Evolutionary conservation across 208 protist species (phyloP).

Genomic region (Leishmania major): DNA sequence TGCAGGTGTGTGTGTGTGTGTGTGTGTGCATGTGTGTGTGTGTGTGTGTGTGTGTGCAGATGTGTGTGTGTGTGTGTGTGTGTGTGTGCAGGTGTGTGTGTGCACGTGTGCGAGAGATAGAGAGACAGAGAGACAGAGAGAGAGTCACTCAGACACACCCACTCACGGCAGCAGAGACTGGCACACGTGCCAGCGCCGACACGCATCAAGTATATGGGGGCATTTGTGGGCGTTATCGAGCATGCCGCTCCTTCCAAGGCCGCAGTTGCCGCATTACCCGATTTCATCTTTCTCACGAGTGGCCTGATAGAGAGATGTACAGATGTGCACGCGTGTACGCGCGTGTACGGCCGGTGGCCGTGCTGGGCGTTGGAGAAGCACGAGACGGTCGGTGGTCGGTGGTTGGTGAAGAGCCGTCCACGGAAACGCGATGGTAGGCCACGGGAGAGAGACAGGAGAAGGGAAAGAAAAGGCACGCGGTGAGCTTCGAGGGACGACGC

Average conservation of each 20-base stretch:
- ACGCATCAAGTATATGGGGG: neutral
- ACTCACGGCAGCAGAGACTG: neutral
- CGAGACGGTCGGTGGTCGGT: neutral
- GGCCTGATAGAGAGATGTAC: neutral
- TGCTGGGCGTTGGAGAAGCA: neutral
- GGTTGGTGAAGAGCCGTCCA: constrained; percentile 1
- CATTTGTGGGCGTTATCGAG: neutral
- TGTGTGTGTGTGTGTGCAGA: neutral
- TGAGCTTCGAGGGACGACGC: neutral
- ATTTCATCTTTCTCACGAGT: neutral
- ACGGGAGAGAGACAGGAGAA: neutral
- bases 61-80: neutral
- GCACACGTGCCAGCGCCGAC: neutral
- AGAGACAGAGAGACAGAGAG: neutral
- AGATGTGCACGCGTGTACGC: neutral
- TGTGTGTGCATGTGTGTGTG: neutral
- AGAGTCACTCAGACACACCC: neutral
- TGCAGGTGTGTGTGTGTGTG: neutral
- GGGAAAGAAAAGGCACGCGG: neutral
- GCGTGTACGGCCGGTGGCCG: neutral
- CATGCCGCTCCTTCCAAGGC: neutral
- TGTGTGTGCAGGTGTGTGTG: neutral
- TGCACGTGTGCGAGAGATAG: neutral
- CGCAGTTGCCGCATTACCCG: neutral
- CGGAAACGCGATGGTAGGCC: neutral